phyloP scores from a whole-genome alignment of 805 yeast genomes.

The Yarrowia divulgata region DNA sequence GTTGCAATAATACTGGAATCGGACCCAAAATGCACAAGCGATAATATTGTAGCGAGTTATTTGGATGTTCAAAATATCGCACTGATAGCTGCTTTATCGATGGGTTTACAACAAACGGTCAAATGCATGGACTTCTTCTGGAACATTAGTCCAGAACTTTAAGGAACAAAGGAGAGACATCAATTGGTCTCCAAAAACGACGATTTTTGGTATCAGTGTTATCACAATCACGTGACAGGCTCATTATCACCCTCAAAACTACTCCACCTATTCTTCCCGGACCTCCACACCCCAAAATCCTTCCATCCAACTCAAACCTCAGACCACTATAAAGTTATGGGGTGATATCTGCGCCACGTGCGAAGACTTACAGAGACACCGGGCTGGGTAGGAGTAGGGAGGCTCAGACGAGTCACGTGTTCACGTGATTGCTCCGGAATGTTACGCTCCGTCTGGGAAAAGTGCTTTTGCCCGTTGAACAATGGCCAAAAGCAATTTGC shows the following conservation, averaged over 20 bases:
- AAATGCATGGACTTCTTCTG: slow-evolving; percentile 1
- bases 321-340: slow-evolving; percentile 23
- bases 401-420: neutral
- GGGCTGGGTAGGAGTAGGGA: neutral
- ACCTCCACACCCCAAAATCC: no score
- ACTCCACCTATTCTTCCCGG: no score
- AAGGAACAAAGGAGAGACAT: neutral
- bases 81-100: neutral
- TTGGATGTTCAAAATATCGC: neutral
- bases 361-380: neutral
- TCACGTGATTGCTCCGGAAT: slow-evolving; percentile 9
- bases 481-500: slow-evolving; percentile 10
- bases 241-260: neutral
- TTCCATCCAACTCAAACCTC: neutral
- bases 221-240: neutral
- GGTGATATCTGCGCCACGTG: slow-evolving; percentile 15
- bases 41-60: neutral
- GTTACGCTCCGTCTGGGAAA: no score
- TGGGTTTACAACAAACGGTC: neutral
- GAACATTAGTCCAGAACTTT: neutral
- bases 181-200: no score
- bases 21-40: neutral
- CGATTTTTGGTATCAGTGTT: neutral
- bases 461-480: slow-evolving; percentile 17
- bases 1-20: neutral